Base-by-base conservation (phyloP, 2,329 filamentous ascomycete genomes). In the Tolypocladium cylindrosporum region DNA sequence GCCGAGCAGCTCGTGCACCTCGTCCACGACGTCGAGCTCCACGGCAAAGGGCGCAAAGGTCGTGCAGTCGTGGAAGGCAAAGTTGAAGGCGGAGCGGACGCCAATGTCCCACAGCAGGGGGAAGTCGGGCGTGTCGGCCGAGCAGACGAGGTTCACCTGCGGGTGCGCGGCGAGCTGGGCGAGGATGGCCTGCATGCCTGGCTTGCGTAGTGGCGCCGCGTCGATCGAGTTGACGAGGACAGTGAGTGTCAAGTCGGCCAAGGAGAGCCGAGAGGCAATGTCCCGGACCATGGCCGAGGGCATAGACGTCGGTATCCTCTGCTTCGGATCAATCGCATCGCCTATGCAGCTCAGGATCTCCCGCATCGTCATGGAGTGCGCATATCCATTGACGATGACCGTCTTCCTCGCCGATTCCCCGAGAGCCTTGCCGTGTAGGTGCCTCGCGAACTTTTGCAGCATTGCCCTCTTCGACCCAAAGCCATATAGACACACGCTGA, bases 61-160 rank as follows among this genome's bases (percentile, higher is more conserved):
- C 1, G 94, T 97, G 66, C 88, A 88, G 74, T 99, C 92, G 75
- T 99, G 94, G 73, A 95, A 97, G 36, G 91, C 77, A 64, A 97
- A 92, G 70, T 89, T 89, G 73, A 92, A 90, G 36, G 89, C 84
- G 19, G 90, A 87, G 53, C 89, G 87, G n/a, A 92, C 79, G 57
- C 86, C 87, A 56, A 90, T 87, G 72, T 97, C 91, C 92, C 93
- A 99, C 55, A 97, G 80, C 1, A 97, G 75, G 0, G 90, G 77
- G 67, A 96, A 96, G 66, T 89, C 90, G 8, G 92, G 91, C 10
- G 90, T 91, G 73, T 97, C 93, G 58, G 88, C 88, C 1, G 91
- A 95, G 64, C 88, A 89, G 37, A 95, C 72, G 34, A 97, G 77
- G 56, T 80, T 83, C 61, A 97, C 80, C 43, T 79, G 79, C 1